phyloP scores from a whole-genome alignment of 148 eudicot species.

The Silene latifolia region DNA sequence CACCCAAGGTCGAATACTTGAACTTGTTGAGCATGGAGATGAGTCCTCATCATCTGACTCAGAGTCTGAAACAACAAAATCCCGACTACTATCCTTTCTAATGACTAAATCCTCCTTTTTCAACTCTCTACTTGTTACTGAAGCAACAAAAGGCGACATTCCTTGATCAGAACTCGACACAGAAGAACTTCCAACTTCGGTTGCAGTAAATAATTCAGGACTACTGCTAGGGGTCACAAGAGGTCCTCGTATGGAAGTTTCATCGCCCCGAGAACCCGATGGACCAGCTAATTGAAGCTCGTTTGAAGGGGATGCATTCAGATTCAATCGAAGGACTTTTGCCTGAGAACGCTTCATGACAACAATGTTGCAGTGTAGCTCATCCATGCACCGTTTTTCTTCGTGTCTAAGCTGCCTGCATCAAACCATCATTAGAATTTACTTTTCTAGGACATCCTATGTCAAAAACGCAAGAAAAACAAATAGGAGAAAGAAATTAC shows the following conservation, averaged over 20 bases:
- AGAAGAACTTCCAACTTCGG: constrained; percentile 90
- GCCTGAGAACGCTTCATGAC: constrained; percentile 75
- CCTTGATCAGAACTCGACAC: constrained; percentile 85
- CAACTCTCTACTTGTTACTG: constrained; percentile 33
- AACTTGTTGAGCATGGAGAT: constrained; percentile 67
- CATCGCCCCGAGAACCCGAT: constrained; percentile 31
- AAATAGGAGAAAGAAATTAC: constrained; percentile 32
- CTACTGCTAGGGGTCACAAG: constrained; percentile 85
- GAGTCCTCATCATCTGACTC: constrained; percentile 64
- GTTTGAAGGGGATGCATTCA: constrained; percentile 63
- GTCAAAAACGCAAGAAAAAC: neutral
- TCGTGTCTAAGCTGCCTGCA: constrained; percentile 79
- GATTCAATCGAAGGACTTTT: constrained; percentile 70
- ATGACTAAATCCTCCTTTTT: constrained; percentile 44
- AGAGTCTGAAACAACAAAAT: constrained; percentile 45
- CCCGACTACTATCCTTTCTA: constrained; percentile 37
- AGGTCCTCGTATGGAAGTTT: constrained; percentile 51
- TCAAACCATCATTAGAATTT: constrained; percentile 13
- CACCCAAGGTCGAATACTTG: constrained; percentile 78
- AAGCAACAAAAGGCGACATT: constrained; percentile 60
- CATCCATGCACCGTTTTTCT: constrained; percentile 86
- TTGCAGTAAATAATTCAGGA: constrained; percentile 76
- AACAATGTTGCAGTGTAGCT: constrained; percentile 89
- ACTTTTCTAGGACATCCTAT: neutral
- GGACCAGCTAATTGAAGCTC: constrained; percentile 42